A percentile compares a stretch with the other conserved stretches of the same genome.
Conservation (phyloP, 1,139 yeast genomes). For the Scheffersomyces cryptocercus region DNA sequence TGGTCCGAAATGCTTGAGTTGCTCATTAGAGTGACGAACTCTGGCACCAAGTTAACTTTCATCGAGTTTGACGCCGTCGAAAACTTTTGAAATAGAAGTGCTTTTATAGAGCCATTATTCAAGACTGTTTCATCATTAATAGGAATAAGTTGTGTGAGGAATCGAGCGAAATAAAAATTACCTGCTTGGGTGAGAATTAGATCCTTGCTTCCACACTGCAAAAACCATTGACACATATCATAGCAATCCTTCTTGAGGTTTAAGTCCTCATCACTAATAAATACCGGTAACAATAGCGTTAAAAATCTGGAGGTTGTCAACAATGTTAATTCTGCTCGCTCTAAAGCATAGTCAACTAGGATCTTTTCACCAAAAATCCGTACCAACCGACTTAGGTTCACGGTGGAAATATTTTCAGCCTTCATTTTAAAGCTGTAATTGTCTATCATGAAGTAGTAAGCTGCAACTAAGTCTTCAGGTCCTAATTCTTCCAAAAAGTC, state of each 20-base stretch:
- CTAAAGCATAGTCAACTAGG: constrained; percentile 26
- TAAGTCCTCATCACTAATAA: constrained; percentile 10
- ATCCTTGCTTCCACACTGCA: constrained; percentile 28
- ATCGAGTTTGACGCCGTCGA: constrained; percentile 19
- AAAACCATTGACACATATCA: constrained; percentile 38
- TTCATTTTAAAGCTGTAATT: not conserved
- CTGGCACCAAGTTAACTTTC: constrained; percentile 13
- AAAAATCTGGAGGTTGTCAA: constrained; percentile 27
- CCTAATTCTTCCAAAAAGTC: not conserved
- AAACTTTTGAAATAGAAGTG: constrained; percentile 13
- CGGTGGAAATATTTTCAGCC: too few species aligned
- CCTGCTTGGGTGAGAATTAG: constrained; percentile 27
- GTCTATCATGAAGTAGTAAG: not conserved
- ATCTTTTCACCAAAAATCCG: constrained; percentile 34
- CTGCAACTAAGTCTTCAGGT: not conserved
- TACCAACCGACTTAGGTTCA: constrained; percentile 13
- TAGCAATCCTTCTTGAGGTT: constrained; percentile 29
- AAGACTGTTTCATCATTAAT: constrained; percentile 11
- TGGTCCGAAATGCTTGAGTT: constrained; percentile 14
- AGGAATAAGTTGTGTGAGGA: constrained; percentile 14
- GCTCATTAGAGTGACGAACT: constrained; percentile 6
- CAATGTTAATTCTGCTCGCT: constrained; percentile 37
- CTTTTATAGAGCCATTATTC: constrained; percentile 10
- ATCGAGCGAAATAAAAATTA: constrained; percentile 18
- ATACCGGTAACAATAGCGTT: constrained; percentile 12